These are phyloP conservation scores for Trametes villosa DNA, from an alignment of 768 basidiomycete species.

Conservation along the genomic window DNA sequence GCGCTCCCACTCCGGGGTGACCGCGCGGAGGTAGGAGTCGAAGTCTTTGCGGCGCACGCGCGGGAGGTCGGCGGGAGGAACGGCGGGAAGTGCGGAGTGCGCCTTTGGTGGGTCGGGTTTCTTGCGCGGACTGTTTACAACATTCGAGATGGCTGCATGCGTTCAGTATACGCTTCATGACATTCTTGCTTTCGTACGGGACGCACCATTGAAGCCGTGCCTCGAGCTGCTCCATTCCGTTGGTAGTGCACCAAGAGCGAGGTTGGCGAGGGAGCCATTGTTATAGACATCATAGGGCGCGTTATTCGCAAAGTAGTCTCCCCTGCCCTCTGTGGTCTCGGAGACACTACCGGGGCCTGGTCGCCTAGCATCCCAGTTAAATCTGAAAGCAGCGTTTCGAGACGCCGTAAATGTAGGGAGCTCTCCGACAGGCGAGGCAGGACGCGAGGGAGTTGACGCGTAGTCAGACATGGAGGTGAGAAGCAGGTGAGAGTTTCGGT, in stretches of 20 bases:
- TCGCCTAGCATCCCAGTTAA: conserved; percentile 70
- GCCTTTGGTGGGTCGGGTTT: conserved; percentile 86
- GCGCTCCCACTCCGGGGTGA: conserved; percentile 77
- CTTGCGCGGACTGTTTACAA: conserved; percentile 89
- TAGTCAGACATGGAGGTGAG: conserved; percentile 42
- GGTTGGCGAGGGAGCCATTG: conserved; percentile 51
- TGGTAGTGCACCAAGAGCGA: conserved; percentile 54
- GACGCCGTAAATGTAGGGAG: conserved; percentile 50
- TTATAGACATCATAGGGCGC: conserved; percentile 50
- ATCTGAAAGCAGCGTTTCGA: conserved; percentile 59
- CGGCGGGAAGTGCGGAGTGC: conserved; percentile 76
- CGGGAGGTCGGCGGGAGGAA: conserved; percentile 74
- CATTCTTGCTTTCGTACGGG: background rate
- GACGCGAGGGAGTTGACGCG: conserved; percentile 59
- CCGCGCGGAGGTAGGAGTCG: conserved; percentile 74
- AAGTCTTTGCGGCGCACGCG: conserved; percentile 85
- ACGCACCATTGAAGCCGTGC: conserved; percentile 88
- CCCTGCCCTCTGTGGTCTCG: conserved; percentile 69
- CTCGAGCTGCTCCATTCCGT: conserved; percentile 79
- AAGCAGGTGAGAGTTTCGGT: background rate
- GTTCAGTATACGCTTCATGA: conserved; percentile 12
- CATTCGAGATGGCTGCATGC: conserved; percentile 85
- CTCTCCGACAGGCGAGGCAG: conserved; percentile 56
- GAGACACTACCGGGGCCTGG: conserved; percentile 74
- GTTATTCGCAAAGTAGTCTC: conserved; percentile 54